Percentiles rank a stretch among this genome's conserved stretches.
Conservation (phyloP, 192 early-diverging fungal species). For the Diversispora eburnea region DNA sequence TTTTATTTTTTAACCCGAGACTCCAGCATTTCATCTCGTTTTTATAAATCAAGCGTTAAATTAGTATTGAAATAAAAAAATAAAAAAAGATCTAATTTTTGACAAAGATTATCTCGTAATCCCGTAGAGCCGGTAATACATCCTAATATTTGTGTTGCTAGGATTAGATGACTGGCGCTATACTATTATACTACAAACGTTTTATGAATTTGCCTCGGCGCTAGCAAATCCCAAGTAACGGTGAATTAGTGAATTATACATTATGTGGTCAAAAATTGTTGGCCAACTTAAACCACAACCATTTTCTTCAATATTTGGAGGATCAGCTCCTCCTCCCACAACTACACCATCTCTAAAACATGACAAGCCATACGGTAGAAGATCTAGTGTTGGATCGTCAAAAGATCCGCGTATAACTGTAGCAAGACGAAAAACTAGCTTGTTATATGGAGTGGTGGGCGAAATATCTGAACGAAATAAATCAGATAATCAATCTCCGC, state of each 20-base stretch:
- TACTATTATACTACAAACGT: background rate
- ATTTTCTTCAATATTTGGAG: slow-evolving; percentile 1
- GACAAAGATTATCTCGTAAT: too few species aligned
- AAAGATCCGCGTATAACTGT: slow-evolving; percentile 12
- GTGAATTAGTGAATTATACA: background rate
- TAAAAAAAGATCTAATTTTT: too few species aligned
- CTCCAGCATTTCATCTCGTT: too few species aligned
- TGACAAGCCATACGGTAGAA: slow-evolving; percentile 1
- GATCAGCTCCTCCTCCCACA: background rate
- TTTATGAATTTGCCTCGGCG: background rate
- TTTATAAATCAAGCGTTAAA: too few species aligned
- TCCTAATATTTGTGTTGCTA: too few species aligned
- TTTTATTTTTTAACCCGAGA: too few species aligned
- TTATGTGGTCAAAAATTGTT: slow-evolving; percentile 29
- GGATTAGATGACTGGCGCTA: too few species aligned
- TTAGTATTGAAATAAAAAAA: too few species aligned
- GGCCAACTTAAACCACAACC: slow-evolving; percentile 23
- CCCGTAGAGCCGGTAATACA: too few species aligned
- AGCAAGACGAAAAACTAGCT: slow-evolving; percentile 2
- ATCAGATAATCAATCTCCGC: background rate
- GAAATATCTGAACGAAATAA: background rate
- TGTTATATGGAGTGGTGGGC: slow-evolving; percentile 9
- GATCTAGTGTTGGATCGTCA: slow-evolving; percentile 11
- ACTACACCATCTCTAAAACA: background rate
- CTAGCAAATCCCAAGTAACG: slow-evolving; percentile 4